Base-by-base conservation (phyloP, 495 filamentous ascomycete genomes). In the Hypomontagnella submonticulosa region DNA sequence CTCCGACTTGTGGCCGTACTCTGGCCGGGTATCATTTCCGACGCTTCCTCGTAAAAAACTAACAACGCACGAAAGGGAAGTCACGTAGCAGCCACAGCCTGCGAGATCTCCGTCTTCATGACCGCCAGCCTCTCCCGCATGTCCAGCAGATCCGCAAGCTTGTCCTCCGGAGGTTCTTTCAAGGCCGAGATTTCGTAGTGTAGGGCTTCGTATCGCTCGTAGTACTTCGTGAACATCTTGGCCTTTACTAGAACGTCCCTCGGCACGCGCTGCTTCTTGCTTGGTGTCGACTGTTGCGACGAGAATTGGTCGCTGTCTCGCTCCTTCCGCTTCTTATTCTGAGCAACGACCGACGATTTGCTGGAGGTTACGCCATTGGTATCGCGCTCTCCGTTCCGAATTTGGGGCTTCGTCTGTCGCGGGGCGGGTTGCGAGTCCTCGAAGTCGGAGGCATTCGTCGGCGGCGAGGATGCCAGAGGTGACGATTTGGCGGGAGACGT, bases 381-480 rank as follows among this genome's bases (percentile, higher is more conserved):
- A 19, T 62, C 43, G 4, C 50, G 57, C 11, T 66, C 69, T 15
- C 41, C 70, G 47, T 66, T 66, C 5, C 71, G 67, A 18, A 33
- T 61, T 43, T 53, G 67, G 33, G 66, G 57, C 15, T 76, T 69
- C 12, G 67, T 55, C 20, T 70, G 71, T 15, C 71, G 81, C 76
- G 62, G 79, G 44, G 32, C 38, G 11, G 61, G 48, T 36, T 71
- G 66, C 18, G 77, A 74, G 0, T 75, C 71, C 18, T 83, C 84
- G 16, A 88, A 67, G 53, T 91, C 88, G 3, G 89, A 91, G 4
- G 87, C 87, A 73, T 91, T 92, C 12, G 88, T 86, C 1, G 89
- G 89, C 16, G 89, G 89, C n/a, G 90, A 92, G 3, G 88, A 87
- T 19, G 86, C 88, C 36, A 92, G 81, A 3, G 89, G 89, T 4